phyloP scores from a whole-genome alignment of 2,329 filamentous ascomycete genomes.

The Penicillium crustosum region DNA sequence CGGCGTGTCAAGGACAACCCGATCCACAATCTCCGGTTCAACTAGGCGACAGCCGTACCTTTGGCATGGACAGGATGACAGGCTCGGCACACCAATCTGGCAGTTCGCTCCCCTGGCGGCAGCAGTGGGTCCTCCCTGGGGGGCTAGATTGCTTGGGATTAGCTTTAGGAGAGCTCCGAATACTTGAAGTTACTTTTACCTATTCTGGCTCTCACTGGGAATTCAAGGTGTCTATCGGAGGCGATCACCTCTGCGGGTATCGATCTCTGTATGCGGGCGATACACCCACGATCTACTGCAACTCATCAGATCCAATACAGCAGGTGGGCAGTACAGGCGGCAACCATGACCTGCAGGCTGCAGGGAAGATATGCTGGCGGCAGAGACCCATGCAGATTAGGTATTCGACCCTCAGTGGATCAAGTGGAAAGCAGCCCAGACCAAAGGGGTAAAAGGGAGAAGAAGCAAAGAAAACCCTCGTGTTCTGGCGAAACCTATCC shows the following conservation, averaged over 20 bases:
- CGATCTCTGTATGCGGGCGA: neutral
- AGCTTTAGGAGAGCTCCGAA: slow-evolving; percentile 1
- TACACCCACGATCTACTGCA: slow-evolving; percentile 15
- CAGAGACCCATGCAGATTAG: slow-evolving; percentile 18
- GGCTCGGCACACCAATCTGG: slow-evolving; percentile 17
- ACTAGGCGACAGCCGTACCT: slow-evolving; percentile 24
- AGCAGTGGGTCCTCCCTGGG: slow-evolving; percentile 12
- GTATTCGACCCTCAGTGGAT: slow-evolving; percentile 19
- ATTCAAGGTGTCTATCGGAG: slow-evolving; percentile 4
- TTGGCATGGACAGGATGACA: slow-evolving; percentile 26
- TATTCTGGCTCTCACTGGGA: slow-evolving; percentile 2
- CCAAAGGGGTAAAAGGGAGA: slow-evolving; percentile 23
- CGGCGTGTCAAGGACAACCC: slow-evolving; percentile 21
- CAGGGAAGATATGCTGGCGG: slow-evolving; percentile 21
- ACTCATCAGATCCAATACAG: slow-evolving; percentile 1
- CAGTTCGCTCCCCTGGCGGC: slow-evolving; percentile 17
- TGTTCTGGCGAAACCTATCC: slow-evolving; percentile 5
- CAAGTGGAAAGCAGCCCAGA: slow-evolving; percentile 4
- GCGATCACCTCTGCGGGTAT: neutral
- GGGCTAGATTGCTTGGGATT: slow-evolving; percentile 3
- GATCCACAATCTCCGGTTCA: slow-evolving; percentile 25
- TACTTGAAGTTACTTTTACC: neutral
- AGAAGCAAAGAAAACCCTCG: slow-evolving; percentile 13
- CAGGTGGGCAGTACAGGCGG: slow-evolving; percentile 9
- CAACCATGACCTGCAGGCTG: slow-evolving; percentile 20